Base-by-base conservation (phyloP, 2,329 filamentous ascomycete species). In the Botrytis pseudocinerea region DNA sequence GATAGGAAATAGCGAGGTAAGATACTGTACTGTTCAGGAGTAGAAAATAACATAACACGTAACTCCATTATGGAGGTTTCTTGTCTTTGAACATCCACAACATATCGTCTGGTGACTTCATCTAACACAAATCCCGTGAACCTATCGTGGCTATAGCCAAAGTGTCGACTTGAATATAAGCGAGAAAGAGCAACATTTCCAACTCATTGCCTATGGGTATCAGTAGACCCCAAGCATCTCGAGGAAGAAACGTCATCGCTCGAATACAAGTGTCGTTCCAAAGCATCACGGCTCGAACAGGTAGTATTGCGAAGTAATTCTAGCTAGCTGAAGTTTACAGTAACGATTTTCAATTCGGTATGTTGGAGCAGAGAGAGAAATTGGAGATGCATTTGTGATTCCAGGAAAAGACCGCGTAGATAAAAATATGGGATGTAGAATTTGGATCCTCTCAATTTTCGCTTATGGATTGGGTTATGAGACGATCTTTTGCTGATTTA, bases 401-500 rank as follows among this genome's bases (percentile, higher is more conserved):
- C 3, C 6, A 28, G n/a, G 14, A 18, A 18, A 28, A 32, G 51
- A 18, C 2, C 6, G 14, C 51, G 3, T 57, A 28, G 51, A 28
- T 57, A 7, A 7, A 32, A 18, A 57, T 18, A 9, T 28, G n/a
- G n/a, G 2, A 4, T 18, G 51, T 28, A 28, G 14, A 57, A 32
- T 2, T 57, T 16, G 2, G 7, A 9, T 57, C 9, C 14, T 28
- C 5, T 57, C 14, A 6, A 2, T 9, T 57, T 4, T 18, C 51
- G 51, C n/a, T 28, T 32, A 28, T 28, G 51, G 14, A 57, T 57
- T 28, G 7, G 3, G n/a, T 28, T 28, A 28, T 28, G n/a, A 32
- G 16, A 54, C 28, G 0, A 54, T n/a, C 1, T 8, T 16, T 16
- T 28, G 25, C 25, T 16, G 10, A 28, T 18, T 1, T 9, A 28